A percentile compares a stretch with the other conserved stretches of the same genome.
These are phyloP conservation scores for Fusarium sororula DNA, from an alignment of 2,329 filamentous ascomycete species.

Conservation along the genomic window DNA sequence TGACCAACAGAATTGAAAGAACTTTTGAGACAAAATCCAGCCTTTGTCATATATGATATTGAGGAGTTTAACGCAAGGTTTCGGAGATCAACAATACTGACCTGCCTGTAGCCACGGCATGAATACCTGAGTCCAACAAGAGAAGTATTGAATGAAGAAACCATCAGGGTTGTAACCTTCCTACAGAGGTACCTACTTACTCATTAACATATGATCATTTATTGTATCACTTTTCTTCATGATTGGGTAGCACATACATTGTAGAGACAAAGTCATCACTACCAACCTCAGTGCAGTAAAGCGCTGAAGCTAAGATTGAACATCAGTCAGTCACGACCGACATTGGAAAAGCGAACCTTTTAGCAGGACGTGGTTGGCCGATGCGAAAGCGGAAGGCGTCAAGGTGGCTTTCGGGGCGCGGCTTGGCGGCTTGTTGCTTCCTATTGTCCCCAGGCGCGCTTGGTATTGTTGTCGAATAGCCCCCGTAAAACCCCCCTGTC, in stretches of 20 bases:
- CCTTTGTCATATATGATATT: background rate
- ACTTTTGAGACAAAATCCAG: background rate
- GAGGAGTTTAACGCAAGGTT: background rate
- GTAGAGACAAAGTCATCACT: background rate
- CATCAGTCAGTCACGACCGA: slow-evolving; percentile 8
- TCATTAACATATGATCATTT: background rate
- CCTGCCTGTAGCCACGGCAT: background rate
- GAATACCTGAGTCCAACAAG: background rate
- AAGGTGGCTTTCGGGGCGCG: slow-evolving; percentile 13
- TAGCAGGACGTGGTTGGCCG: background rate
- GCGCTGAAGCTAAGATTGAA: background rate
- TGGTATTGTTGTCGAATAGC: slow-evolving; percentile 46
- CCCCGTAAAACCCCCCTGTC: slow-evolving; percentile 3
- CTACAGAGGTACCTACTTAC: background rate
- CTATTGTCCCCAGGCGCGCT: slow-evolving; percentile 44
- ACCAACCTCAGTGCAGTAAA: background rate
- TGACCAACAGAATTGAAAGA: background rate
- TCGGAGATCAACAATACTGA: slow-evolving; percentile 5
- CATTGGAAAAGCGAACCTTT: background rate
- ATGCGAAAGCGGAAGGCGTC: slow-evolving; percentile 9
- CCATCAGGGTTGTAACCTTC: background rate
- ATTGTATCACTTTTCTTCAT: background rate
- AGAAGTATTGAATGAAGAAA: slow-evolving; percentile 2
- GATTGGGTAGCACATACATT: background rate
- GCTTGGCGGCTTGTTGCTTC: slow-evolving; percentile 33